Conservation (phyloP, 306 rosid genomes). For the Mimosa bimucronata region DNA sequence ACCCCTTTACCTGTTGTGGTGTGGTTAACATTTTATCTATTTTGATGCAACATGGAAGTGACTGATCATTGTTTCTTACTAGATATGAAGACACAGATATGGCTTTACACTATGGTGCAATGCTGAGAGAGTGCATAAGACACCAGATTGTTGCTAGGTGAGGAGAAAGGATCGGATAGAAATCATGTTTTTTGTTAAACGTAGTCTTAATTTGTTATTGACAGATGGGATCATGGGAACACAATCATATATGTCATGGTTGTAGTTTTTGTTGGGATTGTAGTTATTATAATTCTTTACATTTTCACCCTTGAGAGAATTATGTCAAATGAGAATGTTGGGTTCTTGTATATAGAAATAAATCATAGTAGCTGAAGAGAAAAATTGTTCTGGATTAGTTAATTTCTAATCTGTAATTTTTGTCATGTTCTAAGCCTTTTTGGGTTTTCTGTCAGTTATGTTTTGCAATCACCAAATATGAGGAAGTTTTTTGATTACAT, state of each 20-base stretch:
- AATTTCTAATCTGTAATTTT: conserved; percentile 6
- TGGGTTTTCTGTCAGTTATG: conserved; percentile 72
- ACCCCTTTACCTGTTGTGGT: conserved; percentile 5
- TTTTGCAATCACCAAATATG: conserved; percentile 85
- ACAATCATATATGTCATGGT: conserved; percentile 11
- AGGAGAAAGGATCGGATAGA: conserved; percentile 32
- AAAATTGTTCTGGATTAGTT: not conserved
- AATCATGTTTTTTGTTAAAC: conserved; percentile 17
- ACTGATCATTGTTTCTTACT: conserved; percentile 30
- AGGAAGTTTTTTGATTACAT: conserved; percentile 91
- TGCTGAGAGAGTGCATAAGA: conserved; percentile 98
- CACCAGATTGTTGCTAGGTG: conserved; percentile 98
- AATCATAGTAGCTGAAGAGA: conserved; percentile 4
- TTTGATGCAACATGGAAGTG: conserved; percentile 13
- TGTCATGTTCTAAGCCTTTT: conserved; percentile 26
- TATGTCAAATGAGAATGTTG: conserved; percentile 34
- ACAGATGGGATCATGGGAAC: conserved; percentile 30
- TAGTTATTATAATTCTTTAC: conserved; percentile 27
- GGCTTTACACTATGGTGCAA: conserved; percentile 98
- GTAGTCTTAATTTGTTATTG: conserved; percentile 25
- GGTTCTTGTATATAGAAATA: conserved; percentile 22
- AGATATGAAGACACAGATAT: conserved; percentile 88
- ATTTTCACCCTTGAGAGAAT: conserved; percentile 29
- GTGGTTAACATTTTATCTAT: conserved; percentile 20
- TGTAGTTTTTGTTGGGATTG: conserved; percentile 14